Evolutionary conservation across 257 asterid species (phyloP).

Genomic region (Nicotiana tabacum): DNA sequence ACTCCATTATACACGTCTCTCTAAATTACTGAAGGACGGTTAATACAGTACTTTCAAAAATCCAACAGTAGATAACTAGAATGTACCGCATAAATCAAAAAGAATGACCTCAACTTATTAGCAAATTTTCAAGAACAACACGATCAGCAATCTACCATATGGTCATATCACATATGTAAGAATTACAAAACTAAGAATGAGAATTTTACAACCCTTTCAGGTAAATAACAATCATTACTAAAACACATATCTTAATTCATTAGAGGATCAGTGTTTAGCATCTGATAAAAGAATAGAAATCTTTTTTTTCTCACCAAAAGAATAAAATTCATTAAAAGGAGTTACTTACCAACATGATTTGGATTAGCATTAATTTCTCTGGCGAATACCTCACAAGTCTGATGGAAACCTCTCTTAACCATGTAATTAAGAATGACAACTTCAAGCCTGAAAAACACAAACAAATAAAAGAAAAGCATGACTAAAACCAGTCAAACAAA

Average conservation of each 20-base stretch:
- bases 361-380: constrained; percentile 21
- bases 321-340: background rate
- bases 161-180: background rate
- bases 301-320: background rate
- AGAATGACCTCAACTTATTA: background rate
- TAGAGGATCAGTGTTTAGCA: background rate
- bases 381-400: constrained; percentile 29
- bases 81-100: background rate
- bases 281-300: background rate
- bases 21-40: background rate
- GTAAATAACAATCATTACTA: background rate
- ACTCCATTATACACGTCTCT: background rate
- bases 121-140: background rate
- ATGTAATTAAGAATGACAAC: constrained; percentile 30
- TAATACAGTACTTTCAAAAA: background rate
- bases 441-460: constrained; percentile 29
- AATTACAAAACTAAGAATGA: background rate
- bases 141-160: background rate
- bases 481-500: constrained; percentile 1
- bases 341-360: constrained; percentile 22
- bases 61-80: background rate
- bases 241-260: background rate
- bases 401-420: constrained; percentile 25
- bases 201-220: background rate
- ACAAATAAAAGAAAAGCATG: background rate